Conservation (phyloP, 768 basidiomycete genomes). For the Agrocybe pediades region DNA sequence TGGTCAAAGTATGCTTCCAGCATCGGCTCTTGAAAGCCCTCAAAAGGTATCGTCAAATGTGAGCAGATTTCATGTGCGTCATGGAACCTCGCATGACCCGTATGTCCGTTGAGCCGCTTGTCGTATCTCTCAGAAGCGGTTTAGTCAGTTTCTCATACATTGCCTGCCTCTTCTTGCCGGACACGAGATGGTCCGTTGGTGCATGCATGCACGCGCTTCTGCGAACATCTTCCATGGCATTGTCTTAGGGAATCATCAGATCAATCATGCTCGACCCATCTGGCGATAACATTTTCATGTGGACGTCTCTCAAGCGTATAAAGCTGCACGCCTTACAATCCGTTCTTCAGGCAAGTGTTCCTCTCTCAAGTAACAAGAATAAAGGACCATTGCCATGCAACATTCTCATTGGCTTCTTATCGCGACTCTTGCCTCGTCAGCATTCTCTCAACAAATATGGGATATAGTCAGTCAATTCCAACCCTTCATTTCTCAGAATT, state of each 20-base stretch:
- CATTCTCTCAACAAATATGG: slow-evolving; percentile 52
- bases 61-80: too few relatives aligned
- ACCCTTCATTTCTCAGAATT: slow-evolving; percentile 7
- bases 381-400: background rate
- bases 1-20: too few relatives aligned
- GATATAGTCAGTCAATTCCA: slow-evolving; percentile 43
- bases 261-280: background rate
- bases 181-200: background rate
- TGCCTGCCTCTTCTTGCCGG: too few relatives aligned
- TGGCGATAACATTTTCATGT: background rate
- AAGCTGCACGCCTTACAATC: background rate
- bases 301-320: background rate
- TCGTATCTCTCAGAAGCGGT: too few relatives aligned
- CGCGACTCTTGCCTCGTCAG: slow-evolving; percentile 11
- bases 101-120: too few relatives aligned
- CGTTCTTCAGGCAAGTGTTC: too few relatives aligned
- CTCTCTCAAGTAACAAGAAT: too few relatives aligned
- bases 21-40: too few relatives aligned
- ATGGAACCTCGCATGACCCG: too few relatives aligned
- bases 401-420: background rate
- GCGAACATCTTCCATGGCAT: background rate
- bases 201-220: background rate
- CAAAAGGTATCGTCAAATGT: too few relatives aligned
- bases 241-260: background rate
- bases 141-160: too few relatives aligned